Conservation (phyloP, 306 rosid species). For the Prinsepia uniflora region DNA sequence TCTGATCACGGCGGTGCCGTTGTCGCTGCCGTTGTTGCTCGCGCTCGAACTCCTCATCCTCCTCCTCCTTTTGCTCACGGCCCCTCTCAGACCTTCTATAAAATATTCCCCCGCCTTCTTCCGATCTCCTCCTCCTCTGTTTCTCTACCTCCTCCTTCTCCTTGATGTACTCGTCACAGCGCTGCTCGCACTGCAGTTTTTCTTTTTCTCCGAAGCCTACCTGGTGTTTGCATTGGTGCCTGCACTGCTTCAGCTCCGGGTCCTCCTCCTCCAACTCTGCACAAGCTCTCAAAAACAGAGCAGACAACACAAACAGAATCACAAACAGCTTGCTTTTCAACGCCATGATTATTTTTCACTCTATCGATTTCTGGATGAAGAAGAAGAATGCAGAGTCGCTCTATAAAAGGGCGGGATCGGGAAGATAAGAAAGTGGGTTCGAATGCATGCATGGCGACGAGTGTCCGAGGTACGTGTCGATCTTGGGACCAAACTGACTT, state of each 20-base stretch:
- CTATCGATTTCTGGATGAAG: background rate
- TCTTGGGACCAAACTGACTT: background rate
- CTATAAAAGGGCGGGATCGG: background rate
- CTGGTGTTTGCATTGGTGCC: conserved; percentile 50
- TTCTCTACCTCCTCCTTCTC: conserved; percentile 38
- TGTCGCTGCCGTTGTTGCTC: background rate
- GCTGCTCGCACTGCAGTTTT: conserved; percentile 23
- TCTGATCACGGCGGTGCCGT: conserved; percentile 10
- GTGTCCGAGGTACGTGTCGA: conserved; percentile 33
- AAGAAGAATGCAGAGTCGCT: background rate
- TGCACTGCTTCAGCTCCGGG: conserved; percentile 44
- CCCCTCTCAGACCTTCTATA: background rate
- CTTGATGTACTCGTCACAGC: conserved; percentile 34
- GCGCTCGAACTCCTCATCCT: background rate
- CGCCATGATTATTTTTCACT: conserved; percentile 10
- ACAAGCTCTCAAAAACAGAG: conserved; percentile 13
- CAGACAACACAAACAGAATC: conserved; percentile 18
- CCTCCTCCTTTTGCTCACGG: background rate
- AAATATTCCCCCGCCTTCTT: background rate
- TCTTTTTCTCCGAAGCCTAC: conserved; percentile 24
- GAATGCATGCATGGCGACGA: conserved; percentile 37
- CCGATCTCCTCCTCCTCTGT: conserved; percentile 12
- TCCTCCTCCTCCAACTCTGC: conserved; percentile 21
- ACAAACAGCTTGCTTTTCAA: conserved; percentile 21
- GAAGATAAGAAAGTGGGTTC: background rate